Evolutionary conservation across 805 yeast species (phyloP).

Genomic region (Yarrowia deformans): DNA sequence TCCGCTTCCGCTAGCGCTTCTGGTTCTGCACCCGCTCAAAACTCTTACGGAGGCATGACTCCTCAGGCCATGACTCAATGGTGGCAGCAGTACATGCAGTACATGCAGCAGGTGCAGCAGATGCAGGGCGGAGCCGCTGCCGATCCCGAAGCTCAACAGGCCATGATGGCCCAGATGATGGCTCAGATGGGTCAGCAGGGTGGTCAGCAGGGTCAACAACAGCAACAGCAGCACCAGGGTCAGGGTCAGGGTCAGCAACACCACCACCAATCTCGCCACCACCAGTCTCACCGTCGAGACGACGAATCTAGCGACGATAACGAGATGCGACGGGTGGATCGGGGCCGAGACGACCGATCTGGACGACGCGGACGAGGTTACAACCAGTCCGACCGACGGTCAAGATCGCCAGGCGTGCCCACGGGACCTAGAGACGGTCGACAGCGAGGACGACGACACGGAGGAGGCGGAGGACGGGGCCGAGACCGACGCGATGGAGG

Average conservation of each 20-base stretch:
- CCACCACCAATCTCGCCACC: neutral
- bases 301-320: conserved; percentile 26
- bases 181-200: conserved; percentile 32
- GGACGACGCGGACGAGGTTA: conserved; percentile 37
- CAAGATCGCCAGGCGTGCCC: conserved; percentile 30
- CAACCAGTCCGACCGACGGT: conserved; percentile 26
- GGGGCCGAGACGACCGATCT: conserved; percentile 33
- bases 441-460: conserved; percentile 24
- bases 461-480: conserved; percentile 23
- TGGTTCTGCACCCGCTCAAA: conserved; percentile 6
- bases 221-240: neutral
- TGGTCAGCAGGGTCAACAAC: neutral
- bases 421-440: conserved; percentile 33
- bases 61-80: conserved; percentile 40
- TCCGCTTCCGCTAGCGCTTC: neutral
- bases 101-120: conserved; percentile 36
- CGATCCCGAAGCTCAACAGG: conserved; percentile 29
- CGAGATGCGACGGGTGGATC: conserved; percentile 32
- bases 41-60: conserved; percentile 36
- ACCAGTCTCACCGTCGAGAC: neutral
- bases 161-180: conserved; percentile 34
- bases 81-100: conserved; percentile 39
- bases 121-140: conserved; percentile 12
- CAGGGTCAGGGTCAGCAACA: neutral
- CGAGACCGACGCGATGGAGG: conserved; percentile 18